Evolutionary conservation across 2,329 filamentous ascomycete species (phyloP).

Genomic region (Penicillium sp.): DNA sequence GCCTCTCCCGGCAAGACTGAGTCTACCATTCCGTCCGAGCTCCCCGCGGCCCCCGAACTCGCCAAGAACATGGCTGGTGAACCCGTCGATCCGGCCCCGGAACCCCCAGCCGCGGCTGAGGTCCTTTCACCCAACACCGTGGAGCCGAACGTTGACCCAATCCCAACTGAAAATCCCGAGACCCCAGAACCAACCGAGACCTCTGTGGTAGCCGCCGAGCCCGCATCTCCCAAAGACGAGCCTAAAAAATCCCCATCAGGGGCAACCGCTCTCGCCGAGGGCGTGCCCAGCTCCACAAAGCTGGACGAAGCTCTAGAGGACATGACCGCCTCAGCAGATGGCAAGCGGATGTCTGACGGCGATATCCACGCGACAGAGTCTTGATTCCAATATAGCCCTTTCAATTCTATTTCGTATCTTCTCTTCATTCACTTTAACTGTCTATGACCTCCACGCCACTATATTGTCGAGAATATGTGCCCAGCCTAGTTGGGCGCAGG

Average conservation of each 20-base stretch:
- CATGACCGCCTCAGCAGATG: conserved; percentile 25
- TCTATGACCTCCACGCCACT: background rate
- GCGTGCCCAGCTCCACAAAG: conserved; percentile 3
- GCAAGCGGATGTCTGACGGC: conserved; percentile 26
- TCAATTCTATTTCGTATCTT: conserved; percentile 3
- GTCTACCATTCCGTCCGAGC: conserved; percentile 7
- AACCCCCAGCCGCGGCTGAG: conserved; percentile 8
- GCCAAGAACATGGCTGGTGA: conserved; percentile 36
- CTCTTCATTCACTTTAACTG: conserved; percentile 1
- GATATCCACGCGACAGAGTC: conserved; percentile 7
- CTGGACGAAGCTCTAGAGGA: conserved; percentile 23
- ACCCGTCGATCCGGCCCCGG: conserved; percentile 28
- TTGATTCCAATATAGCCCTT: background rate
- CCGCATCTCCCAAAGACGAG: background rate
- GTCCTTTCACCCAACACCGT: conserved; percentile 2
- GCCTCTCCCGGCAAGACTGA: conserved; percentile 8
- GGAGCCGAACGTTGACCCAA: conserved; percentile 3
- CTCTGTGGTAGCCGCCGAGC: background rate
- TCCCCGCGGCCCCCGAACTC: conserved; percentile 28
- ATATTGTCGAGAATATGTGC: background rate
- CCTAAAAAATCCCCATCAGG: background rate
- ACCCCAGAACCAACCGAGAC: background rate
- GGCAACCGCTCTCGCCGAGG: conserved; percentile 5
- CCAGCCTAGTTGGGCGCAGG: background rate
- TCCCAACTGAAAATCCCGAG: background rate